Percentiles rank a stretch among this genome's conserved stretches.
These are phyloP conservation scores for Ampelomyces quisqualis DNA, from an alignment of 2,329 filamentous ascomycete genomes.

Conservation along the genomic window DNA sequence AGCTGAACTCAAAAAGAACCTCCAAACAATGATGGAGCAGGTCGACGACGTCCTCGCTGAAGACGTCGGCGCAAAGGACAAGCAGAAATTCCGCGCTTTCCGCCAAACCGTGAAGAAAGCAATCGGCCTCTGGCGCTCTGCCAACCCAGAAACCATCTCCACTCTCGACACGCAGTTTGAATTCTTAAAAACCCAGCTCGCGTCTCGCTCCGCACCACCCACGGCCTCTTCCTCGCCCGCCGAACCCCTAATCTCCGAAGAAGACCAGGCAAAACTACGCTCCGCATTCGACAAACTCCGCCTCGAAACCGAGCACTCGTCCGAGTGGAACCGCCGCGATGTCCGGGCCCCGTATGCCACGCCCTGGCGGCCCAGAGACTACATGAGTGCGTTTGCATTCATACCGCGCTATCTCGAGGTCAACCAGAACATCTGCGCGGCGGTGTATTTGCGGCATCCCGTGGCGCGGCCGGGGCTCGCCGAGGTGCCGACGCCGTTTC, in stretches of 20 bases:
- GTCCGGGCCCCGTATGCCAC: constrained; percentile 74
- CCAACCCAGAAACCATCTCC: constrained; percentile 50
- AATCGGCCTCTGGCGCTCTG: constrained; percentile 55
- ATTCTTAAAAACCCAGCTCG: constrained; percentile 44
- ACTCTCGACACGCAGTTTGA: constrained; percentile 48
- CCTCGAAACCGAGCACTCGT: constrained; percentile 75
- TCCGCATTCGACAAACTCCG: constrained; percentile 57
- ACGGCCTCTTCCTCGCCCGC: constrained; percentile 2
- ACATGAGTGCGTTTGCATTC: constrained; percentile 90
- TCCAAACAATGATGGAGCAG: constrained; percentile 45
- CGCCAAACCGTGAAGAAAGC: constrained; percentile 64
- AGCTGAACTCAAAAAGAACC: constrained; percentile 36
- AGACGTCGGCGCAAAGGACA: constrained; percentile 67
- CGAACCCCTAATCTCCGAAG: constrained; percentile 42
- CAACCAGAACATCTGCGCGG: constrained; percentile 94
- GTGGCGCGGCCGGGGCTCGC: constrained; percentile 79
- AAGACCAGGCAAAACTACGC: constrained; percentile 60
- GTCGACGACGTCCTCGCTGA: constrained; percentile 62
- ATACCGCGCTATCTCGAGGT: constrained; percentile 95
- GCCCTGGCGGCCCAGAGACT: constrained; percentile 84
- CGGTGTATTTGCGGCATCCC: constrained; percentile 91
- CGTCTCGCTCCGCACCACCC: constrained; percentile 8
- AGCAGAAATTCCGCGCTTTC: constrained; percentile 74
- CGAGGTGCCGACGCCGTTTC: constrained; percentile 77
- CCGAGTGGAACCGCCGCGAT: constrained; percentile 54